phyloP scores from a whole-genome alignment of 73 alveolate species.

The Durusdinium trenchii region DNA sequence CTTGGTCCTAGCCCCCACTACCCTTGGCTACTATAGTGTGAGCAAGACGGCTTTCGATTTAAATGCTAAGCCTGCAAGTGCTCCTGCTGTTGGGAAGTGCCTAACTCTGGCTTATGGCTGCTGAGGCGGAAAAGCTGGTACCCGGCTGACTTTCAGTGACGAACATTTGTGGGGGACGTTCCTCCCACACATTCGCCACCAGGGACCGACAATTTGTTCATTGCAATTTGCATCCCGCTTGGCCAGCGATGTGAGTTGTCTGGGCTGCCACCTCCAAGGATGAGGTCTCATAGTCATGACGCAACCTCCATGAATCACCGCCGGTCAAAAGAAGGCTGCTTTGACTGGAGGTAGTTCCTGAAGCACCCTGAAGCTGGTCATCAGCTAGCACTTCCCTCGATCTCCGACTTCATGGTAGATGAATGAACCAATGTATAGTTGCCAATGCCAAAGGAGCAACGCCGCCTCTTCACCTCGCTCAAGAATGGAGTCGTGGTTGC shows the following conservation, averaged over 20 bases:
- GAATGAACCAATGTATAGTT: no score
- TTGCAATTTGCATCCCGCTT: no score
- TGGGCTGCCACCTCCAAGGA: not conserved
- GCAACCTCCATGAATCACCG: not conserved
- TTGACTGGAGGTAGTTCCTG: no score
- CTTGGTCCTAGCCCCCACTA: no score
- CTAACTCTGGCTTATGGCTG: not conserved
- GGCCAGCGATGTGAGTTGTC: no score
- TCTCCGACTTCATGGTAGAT: no score
- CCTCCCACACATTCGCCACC: no score
- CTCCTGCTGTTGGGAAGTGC: not conserved
- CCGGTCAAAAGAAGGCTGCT: no score
- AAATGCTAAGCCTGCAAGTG: not conserved
- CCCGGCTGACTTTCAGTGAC: slow-evolving; percentile 50
- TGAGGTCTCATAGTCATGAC: not conserved
- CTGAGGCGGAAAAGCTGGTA: slow-evolving; percentile 92
- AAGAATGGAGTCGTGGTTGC: slow-evolving; percentile 73
- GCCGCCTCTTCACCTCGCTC: slow-evolving; percentile 59
- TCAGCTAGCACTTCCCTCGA: no score
- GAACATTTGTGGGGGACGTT: not conserved
- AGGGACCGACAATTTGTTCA: not conserved
- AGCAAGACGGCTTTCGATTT: no score
- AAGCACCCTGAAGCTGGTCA: not conserved
- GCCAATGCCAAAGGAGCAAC: slow-evolving; percentile 38
- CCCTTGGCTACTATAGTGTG: no score